Conservation (phyloP, 2,329 filamentous ascomycete genomes). For the Beauveria scarabaeidicola region DNA sequence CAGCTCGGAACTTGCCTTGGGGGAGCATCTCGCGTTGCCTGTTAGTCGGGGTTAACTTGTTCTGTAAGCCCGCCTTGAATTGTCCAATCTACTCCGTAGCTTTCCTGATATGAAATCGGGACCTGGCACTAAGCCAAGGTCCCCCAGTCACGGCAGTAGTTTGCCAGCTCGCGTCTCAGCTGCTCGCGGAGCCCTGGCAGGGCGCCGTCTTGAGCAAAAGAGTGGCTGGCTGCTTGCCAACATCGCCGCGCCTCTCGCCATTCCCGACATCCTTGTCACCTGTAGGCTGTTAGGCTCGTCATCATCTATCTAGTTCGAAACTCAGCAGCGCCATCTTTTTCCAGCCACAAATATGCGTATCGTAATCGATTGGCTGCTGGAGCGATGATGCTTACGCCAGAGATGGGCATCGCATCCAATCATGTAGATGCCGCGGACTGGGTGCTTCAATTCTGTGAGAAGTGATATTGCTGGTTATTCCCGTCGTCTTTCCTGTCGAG, state of each 20-base stretch:
- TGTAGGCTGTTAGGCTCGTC: not conserved
- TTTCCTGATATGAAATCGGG: not conserved
- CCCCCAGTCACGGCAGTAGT: not conserved
- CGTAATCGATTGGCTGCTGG: not conserved
- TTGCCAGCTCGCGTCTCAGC: not conserved
- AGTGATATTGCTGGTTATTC: not conserved
- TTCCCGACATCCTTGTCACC: not conserved
- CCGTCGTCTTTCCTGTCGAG: not conserved
- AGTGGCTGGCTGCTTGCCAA: not conserved
- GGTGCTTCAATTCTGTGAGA: not conserved
- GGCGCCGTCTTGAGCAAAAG: not conserved
- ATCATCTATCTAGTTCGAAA: not conserved
- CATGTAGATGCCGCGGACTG: not conserved
- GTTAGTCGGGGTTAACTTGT: not conserved
- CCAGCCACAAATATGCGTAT: not conserved
- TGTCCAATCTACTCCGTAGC: not conserved
- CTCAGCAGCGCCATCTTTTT: not conserved
- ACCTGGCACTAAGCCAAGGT: not conserved
- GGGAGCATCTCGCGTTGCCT: not conserved
- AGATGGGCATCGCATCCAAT: not conserved
- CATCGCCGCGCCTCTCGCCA: not conserved
- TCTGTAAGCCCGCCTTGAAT: not conserved
- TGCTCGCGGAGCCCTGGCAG: not conserved
- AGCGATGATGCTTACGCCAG: not conserved
- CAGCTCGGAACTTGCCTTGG: not conserved